Percentiles rank a stretch among this genome's conserved stretches.
These are phyloP conservation scores for Sequoiadendron giganteum DNA, from an alignment of 75 land plant species.

Conservation along the genomic window DNA sequence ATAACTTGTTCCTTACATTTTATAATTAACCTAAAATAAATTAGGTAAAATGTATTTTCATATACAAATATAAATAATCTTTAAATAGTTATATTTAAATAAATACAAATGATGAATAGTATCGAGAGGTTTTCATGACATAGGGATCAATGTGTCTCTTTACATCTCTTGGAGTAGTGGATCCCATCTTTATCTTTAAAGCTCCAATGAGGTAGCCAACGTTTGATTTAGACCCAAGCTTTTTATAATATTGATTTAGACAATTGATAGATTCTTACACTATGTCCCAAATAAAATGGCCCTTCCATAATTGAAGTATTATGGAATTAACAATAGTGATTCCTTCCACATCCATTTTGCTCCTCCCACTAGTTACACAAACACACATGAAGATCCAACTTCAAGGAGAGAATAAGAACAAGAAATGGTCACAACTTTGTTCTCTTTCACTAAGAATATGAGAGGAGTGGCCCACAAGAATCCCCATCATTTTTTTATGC, in stretches of 20 bases:
- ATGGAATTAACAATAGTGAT: not conserved
- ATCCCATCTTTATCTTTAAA: not conserved
- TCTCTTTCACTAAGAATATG: not conserved
- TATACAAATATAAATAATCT: too few species aligned
- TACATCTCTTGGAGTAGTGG: too few species aligned
- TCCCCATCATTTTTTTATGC: not conserved
- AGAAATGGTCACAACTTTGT: not conserved
- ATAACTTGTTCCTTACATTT: too few species aligned
- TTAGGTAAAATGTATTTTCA: too few species aligned
- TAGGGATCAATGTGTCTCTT: too few species aligned
- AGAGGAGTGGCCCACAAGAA: not conserved
- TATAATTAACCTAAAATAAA: too few species aligned
- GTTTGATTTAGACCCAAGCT: not conserved
- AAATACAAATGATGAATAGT: too few species aligned
- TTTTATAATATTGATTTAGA: not conserved
- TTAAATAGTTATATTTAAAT: too few species aligned
- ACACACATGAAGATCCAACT: not conserved
- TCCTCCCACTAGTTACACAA: not conserved
- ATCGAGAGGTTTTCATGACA: too few species aligned
- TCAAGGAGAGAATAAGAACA: not conserved
- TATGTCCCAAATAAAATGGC: not conserved
- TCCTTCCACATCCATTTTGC: not conserved
- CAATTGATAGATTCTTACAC: not conserved
- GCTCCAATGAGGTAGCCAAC: not conserved
- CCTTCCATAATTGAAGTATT: not conserved